Base-by-base conservation (phyloP, 495 filamentous ascomycete genomes). In the Durotheca rogersii region DNA sequence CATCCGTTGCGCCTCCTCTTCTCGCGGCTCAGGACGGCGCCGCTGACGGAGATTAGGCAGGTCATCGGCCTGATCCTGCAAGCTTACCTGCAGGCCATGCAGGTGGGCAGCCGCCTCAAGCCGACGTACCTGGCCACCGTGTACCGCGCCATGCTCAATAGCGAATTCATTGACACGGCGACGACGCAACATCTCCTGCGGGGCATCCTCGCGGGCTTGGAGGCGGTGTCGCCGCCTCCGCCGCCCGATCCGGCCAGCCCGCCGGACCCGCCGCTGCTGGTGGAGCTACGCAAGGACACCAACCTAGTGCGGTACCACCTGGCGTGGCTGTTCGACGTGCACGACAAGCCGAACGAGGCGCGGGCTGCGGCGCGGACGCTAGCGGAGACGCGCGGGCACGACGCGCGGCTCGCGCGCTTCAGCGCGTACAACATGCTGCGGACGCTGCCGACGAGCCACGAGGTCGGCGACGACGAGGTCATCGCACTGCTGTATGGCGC, bases 131-230 rank as follows among this genome's bases (percentile, higher is more conserved):
- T 58, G 6, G 54, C 48, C 4, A 58, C 47, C 18, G 25, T 58
- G 21, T 58, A 58, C 43, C 54, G 54, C 7, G 54, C 43, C 23
- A 58, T 58, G 54, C 47, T 58, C 33, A 58, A 58, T 39, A 58
- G 43, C 39, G 10, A 44, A 18, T 58, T 58, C 43, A 58, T 58
- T 14, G 47, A 38, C 6, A n/a, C 14, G 20, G 6, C 25, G n/a
- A 39, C 38, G 4, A 43, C 54, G 36, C 41, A 25, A 32, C 18
- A 14, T 15, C 30, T 42, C 27, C 51, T 58, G 54, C n/a, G 47
- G 31, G 16, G 18, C 2, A 37, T 58, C 0, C 43, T 58, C 19
- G 20, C 33, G 0, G 43, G 48, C 33, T 43, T 58, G 2, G 32
- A 52, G 15, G 7, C n/a, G 4, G 20, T 23, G 20, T 19, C 42